Evolutionary conservation across 805 yeast species (phyloP), one percentile per base, ranked within the genome.

Genomic region (Cyberlindnera meyerae): DNA sequence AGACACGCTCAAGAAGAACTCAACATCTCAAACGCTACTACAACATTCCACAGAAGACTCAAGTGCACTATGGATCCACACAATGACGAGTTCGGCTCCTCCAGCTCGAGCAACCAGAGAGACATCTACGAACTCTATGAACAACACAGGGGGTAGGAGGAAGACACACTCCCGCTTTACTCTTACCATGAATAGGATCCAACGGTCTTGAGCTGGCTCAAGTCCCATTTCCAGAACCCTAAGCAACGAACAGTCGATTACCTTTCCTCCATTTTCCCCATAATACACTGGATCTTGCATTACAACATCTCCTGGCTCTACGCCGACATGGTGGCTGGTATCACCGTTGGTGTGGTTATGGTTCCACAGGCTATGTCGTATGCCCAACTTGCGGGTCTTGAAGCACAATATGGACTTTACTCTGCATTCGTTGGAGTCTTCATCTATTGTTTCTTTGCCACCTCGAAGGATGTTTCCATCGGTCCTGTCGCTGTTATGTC

Each of bases 401-500:
- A 78, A 5, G 77, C 95, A 6, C 82, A 88, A 58, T 89, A 79
- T 51, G 97, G 97, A 33, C 72, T 89, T 31, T 89, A 89, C 62
- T 85, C 96, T 11, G 84, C 95, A 0, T 89, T 89, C 54, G 80
- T 89, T 31, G 97, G 97, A 55, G 95, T 88, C 11, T 73, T 87
- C 54, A 75, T 83, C 35, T 89, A 89, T 60, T 82, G 95, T 33
- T 73, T 89, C 52, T 89, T 89, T 62, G 97, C 97, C 11, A 89
- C 97, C 11, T 83, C 95, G 17, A 89, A 89, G 61, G 97, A 89
- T 68, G 95, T 89, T 26, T 82, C 94, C 43, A 88, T 89, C 51
- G 97, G 97, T 18, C 97, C 97, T 9, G 97, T 89, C 25, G 97
- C 97, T 11, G 97, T 89, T 39, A 88, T 89, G 95, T 83, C 95